These are phyloP conservation scores for Rhynchosporium graminicola DNA, from an alignment of 2,329 filamentous ascomycete species.

Conservation along the genomic window DNA sequence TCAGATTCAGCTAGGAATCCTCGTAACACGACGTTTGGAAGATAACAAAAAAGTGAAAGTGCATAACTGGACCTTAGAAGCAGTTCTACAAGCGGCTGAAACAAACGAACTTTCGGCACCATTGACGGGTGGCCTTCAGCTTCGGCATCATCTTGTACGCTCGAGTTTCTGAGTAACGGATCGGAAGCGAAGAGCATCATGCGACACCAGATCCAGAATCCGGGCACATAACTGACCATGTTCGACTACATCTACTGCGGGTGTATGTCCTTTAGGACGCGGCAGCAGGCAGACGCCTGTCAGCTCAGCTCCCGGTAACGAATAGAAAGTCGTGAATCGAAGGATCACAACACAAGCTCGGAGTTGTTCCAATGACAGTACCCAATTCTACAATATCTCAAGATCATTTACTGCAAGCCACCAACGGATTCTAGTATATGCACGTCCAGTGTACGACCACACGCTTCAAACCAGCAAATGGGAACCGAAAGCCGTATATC, in stretches of 20 bases:
- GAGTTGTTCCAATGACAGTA: not conserved
- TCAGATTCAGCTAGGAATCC: no score
- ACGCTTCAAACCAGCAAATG: constrained; percentile 10
- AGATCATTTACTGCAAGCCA: not conserved
- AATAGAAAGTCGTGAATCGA: not conserved
- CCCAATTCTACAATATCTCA: no score
- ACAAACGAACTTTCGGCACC: not conserved
- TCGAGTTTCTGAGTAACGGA: not conserved
- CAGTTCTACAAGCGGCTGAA: not conserved
- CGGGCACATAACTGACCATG: not conserved
- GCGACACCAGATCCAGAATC: not conserved
- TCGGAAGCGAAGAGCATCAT: not conserved
- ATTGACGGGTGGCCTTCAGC: not conserved
- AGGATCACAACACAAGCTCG: not conserved
- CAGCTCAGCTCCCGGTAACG: not conserved
- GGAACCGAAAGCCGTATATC: not conserved
- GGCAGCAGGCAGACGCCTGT: not conserved
- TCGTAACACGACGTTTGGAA: no score
- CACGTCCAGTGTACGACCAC: not conserved
- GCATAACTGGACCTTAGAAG: not conserved
- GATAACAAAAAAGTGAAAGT: no score
- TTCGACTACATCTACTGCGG: not conserved
- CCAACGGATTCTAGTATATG: not conserved
- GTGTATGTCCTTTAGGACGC: not conserved
- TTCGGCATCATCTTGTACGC: not conserved